phyloP scores from a whole-genome alignment of 2,329 filamentous ascomycete species.

The Nothophaeocryptopus gaeumannii region DNA sequence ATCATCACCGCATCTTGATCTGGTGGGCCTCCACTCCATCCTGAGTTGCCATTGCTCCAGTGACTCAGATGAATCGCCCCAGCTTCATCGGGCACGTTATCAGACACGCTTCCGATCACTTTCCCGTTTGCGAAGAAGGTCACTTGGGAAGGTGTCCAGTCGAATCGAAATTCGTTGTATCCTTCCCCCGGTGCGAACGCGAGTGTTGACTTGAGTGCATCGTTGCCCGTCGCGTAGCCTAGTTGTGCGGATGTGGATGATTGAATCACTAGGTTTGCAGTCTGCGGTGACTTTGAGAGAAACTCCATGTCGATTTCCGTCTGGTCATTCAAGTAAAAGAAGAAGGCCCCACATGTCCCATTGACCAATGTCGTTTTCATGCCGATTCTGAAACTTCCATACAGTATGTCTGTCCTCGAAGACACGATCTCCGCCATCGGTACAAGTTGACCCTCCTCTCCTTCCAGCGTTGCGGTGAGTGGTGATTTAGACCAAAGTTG shows the following conservation, averaged over 20 bases:
- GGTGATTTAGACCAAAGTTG: conserved; percentile 54
- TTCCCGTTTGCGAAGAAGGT: conserved; percentile 67
- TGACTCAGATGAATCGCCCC: conserved; percentile 71
- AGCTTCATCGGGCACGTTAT: conserved; percentile 50
- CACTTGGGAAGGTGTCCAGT: conserved; percentile 63
- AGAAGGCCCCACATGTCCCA: conserved; percentile 76
- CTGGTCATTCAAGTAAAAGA: conserved; percentile 78
- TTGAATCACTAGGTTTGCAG: conserved; percentile 69
- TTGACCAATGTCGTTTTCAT: conserved; percentile 61
- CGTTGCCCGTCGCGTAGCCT: conserved; percentile 58
- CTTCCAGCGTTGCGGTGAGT: conserved; percentile 17
- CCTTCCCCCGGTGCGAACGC: conserved; percentile 63
- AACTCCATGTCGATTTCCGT: conserved; percentile 82
- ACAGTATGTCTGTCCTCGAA: conserved; percentile 60
- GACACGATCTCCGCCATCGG: conserved; percentile 64
- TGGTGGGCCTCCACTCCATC: conserved; percentile 72
- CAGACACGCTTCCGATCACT: conserved; percentile 54
- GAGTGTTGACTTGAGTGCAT: conserved; percentile 58
- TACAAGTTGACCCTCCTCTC: conserved; percentile 41
- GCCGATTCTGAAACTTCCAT: conserved; percentile 66
- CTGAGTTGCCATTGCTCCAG: conserved; percentile 71
- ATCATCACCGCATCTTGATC: conserved; percentile 58
- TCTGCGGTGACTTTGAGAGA: conserved; percentile 48
- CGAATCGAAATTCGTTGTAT: conserved; percentile 78
- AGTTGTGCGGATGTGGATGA: conserved; percentile 57